These are phyloP conservation scores for Pseudogymnoascus sp. DNA, from an alignment of 2,329 filamentous ascomycete species.

Conservation along the genomic window DNA sequence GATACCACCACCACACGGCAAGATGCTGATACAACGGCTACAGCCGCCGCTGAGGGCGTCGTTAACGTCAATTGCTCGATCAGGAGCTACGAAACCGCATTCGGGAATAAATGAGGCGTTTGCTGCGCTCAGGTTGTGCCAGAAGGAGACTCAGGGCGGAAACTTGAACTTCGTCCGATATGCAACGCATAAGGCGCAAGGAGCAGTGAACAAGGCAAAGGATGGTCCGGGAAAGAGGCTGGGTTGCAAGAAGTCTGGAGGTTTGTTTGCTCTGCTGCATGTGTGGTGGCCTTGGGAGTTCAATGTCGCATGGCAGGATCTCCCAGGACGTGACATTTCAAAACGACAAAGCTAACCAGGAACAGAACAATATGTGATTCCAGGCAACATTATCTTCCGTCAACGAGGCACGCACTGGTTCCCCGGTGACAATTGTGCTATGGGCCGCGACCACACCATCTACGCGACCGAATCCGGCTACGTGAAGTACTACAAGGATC, in stretches of 20 bases:
- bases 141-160: constrained; percentile 10
- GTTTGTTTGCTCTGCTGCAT: constrained; percentile 37
- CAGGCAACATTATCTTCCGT: constrained; percentile 96
- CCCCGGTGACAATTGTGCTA: constrained; percentile 88
- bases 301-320: background rate
- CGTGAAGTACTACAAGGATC: constrained; percentile 95
- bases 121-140: constrained; percentile 19
- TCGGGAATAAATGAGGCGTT: constrained; percentile 25
- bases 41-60: constrained; percentile 36
- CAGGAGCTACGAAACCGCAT: constrained; percentile 13
- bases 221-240: constrained; percentile 75
- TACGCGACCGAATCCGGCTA: constrained; percentile 79
- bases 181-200: constrained; percentile 47
- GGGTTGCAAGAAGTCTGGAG: constrained; percentile 87
- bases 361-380: constrained; percentile 81
- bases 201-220: constrained; percentile 62
- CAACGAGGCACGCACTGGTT: constrained; percentile 93
- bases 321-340: background rate
- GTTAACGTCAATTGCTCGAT: constrained; percentile 26
- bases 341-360: background rate
- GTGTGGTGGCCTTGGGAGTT: background rate
- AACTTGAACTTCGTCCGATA: constrained; percentile 23
- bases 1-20: constrained; percentile 17
- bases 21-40: constrained; percentile 38
- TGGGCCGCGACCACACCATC: constrained; percentile 95